Conservation (phyloP, 2,329 filamentous ascomycete genomes). For the Colletotrichum spinosum region DNA sequence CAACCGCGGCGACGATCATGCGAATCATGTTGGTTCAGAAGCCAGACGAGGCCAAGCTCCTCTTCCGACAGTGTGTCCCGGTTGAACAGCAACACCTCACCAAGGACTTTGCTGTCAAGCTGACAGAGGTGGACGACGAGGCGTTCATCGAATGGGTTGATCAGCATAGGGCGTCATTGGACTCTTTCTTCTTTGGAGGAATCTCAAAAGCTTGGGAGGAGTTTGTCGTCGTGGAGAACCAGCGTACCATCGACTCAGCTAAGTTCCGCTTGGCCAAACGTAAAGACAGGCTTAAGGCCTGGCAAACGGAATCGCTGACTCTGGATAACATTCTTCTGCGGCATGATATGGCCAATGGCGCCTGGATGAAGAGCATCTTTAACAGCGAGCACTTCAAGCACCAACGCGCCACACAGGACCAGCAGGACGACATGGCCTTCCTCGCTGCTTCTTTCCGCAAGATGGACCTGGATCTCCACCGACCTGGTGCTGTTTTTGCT, state of each 20-base stretch:
- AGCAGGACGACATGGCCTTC: conserved; percentile 88
- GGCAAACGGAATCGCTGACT: conserved; percentile 77
- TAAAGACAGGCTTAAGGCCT: conserved; percentile 83
- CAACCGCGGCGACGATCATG: conserved; percentile 85
- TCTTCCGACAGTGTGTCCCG: conserved; percentile 79
- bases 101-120: conserved; percentile 82
- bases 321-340: conserved; percentile 79
- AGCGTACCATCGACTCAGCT: conserved; percentile 80
- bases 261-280: conserved; percentile 78
- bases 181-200: conserved; percentile 83
- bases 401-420: conserved; percentile 89
- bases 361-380: conserved; percentile 97
- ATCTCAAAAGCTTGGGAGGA: conserved; percentile 89
- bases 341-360: conserved; percentile 88
- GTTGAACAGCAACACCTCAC: conserved; percentile 78
- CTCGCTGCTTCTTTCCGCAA: conserved; percentile 80
- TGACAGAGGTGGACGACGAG: conserved; percentile 90
- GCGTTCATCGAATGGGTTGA: conserved; percentile 91
- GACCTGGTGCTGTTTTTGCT: conserved; percentile 85
- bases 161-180: conserved; percentile 80
- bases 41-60: conserved; percentile 79
- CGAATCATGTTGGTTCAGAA: conserved; percentile 95
- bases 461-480: conserved; percentile 81
- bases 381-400: conserved; percentile 92
- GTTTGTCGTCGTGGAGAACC: conserved; percentile 86